Base-by-base conservation (phyloP, 2,329 filamentous ascomycete species). In the Sordariomycetes sp. region DNA sequence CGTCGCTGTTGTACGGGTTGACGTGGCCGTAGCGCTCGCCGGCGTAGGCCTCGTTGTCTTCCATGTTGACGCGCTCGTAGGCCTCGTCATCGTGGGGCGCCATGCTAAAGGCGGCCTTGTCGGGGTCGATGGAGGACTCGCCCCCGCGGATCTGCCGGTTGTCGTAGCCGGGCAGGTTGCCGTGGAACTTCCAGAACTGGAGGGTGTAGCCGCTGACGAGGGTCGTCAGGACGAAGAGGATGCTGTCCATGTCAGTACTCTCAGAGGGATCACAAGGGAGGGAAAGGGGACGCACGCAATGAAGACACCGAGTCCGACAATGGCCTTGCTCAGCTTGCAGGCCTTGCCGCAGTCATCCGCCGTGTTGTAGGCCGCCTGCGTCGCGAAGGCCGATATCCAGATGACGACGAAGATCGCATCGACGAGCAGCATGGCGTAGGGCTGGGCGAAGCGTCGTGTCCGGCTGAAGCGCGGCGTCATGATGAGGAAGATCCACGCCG, bases 81-180 rank as follows among this genome's bases (percentile, higher is more conserved):
- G 72, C 68, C 48, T 80, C 76, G 42, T 81, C 76, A 45, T 76
- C 75, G 48, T 77, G 71, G n/a, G 74, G 73, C 11, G 72, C 73
- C 55, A 76, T 78, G 37, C 74, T 79, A 58, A 82, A 82, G 39
- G 76, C 76, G 19, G 76, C 75, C 61, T 80, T 80, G 54, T 82
- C 76, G 1, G 77, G 77, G 50, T 81, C 77, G 44, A 79, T 79
- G n/a, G n/a, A n/a, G 58, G 73, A 71, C 44, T 63, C 56, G 39
- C 39, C 44, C 39, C 51, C 51, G 33, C 63, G 56, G 34, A 64
- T 45, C 47, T 60, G 53, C 47, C 51, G 60, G 43, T 61, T 63
- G 46, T 75, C 72, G 51, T 78, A 78, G 37, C 76, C 76, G 3
- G 77, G 77, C 12, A 80, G 65, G 36, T 58, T 67, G 46, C 72